These are phyloP conservation scores for Colletotrichum sp. DNA, from an alignment of 2,329 filamentous ascomycete species.

Conservation along the genomic window DNA sequence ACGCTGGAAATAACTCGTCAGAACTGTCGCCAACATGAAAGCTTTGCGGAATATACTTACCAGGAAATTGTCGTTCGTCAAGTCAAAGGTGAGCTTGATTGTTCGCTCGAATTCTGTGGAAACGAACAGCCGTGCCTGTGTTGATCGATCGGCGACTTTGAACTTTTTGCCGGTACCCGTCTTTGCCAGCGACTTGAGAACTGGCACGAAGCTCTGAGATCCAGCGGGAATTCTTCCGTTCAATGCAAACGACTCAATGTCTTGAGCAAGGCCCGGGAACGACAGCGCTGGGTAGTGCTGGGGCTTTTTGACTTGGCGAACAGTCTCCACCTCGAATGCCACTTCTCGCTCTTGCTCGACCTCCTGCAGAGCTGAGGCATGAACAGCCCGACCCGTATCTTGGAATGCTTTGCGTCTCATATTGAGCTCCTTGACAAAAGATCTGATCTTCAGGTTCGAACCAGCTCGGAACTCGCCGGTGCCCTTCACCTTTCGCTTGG, in stretches of 20 bases:
- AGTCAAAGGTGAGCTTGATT: too few relatives aligned
- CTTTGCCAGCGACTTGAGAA: conserved; percentile 43
- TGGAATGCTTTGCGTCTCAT: conserved; percentile 31
- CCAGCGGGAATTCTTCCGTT: conserved; percentile 46
- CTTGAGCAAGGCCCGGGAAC: conserved; percentile 51
- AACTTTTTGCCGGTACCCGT: conserved; percentile 40
- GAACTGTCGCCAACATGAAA: too few relatives aligned
- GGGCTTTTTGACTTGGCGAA: conserved; percentile 59
- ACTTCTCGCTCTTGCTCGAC: conserved; percentile 65
- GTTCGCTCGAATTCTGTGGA: conserved; percentile 54
- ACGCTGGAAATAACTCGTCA: too few relatives aligned
- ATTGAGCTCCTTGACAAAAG: conserved; percentile 37
- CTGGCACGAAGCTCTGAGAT: conserved; percentile 41
- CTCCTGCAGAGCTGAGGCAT: conserved; percentile 62
- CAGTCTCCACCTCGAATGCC: conserved; percentile 61
- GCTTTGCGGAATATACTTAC: too few relatives aligned
- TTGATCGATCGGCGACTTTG: conserved; percentile 22
- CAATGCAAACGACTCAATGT: conserved; percentile 48
- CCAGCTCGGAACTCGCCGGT: conserved; percentile 24
- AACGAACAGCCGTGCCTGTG: conserved; percentile 36
- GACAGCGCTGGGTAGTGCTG: conserved; percentile 39
- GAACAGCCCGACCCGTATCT: conserved; percentile 45
- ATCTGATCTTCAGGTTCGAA: conserved; percentile 23
- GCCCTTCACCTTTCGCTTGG: conserved; percentile 19
- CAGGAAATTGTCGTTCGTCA: too few relatives aligned